Percentiles rank a stretch among this genome's conserved stretches.
phyloP scores from a whole-genome alignment of 352 stramenopile genomes.

The Phytophthora cryptogea region DNA sequence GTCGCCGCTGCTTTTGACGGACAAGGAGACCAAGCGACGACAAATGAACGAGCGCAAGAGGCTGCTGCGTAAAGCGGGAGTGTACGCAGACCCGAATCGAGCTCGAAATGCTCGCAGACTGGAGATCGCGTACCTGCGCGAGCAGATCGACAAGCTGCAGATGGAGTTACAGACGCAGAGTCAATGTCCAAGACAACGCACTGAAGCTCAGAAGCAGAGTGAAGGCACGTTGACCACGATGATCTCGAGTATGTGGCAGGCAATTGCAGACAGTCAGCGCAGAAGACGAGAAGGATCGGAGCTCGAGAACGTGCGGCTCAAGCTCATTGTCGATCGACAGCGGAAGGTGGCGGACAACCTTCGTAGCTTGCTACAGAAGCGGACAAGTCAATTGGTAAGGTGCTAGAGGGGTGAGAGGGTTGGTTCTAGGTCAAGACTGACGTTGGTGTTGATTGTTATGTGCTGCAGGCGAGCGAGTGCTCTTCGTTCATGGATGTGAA shows the following conservation, averaged over 20 bases:
- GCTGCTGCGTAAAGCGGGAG: conserved; percentile 17
- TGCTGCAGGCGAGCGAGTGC: conserved; percentile 15
- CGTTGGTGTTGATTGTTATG: not conserved
- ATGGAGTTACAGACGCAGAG: conserved; percentile 18
- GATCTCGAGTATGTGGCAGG: conserved; percentile 30
- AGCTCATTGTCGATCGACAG: conserved; percentile 44
- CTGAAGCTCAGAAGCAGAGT: not conserved
- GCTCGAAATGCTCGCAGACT: conserved; percentile 35
- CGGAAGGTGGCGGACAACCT: conserved; percentile 42
- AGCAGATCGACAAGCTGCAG: conserved; percentile 38
- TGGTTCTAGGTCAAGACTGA: not conserved
- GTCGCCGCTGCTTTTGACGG: not conserved
- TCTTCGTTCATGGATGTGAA: conserved; percentile 15
- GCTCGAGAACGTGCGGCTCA: conserved; percentile 36
- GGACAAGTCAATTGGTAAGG: conserved; percentile 20
- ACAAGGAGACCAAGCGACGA: conserved; percentile 7
- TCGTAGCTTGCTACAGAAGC: conserved; percentile 36
- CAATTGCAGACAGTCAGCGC: conserved; percentile 22
- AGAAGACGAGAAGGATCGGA: conserved; percentile 25
- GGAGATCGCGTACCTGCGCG: conserved; percentile 45
- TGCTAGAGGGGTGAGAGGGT: not conserved
- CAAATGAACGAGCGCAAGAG: conserved; percentile 26
- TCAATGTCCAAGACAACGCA: not conserved
- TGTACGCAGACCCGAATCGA: conserved; percentile 39
- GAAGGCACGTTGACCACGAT: not conserved